These are phyloP conservation scores for Pseudoscleropodium purum DNA, from an alignment of 225 moss, liverwort and hornwort species.

Conservation along the genomic window DNA sequence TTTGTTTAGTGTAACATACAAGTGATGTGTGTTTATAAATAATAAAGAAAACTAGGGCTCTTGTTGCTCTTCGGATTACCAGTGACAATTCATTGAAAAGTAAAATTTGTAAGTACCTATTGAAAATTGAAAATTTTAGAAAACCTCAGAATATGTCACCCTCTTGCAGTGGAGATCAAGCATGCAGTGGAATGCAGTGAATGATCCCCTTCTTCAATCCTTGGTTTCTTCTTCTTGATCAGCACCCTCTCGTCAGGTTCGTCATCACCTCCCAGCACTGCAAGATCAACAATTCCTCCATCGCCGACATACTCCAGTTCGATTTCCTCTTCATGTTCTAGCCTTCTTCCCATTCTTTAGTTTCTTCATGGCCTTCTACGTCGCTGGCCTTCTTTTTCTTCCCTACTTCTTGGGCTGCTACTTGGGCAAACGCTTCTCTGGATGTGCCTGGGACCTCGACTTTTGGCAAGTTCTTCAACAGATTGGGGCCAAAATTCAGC, in stretches of 20 bases:
- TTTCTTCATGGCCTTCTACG: neutral
- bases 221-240: neutral
- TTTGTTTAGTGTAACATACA: too few relatives aligned
- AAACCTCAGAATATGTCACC: too few relatives aligned
- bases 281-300: neutral
- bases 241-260: conserved; percentile 10
- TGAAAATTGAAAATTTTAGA: too few relatives aligned
- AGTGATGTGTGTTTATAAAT: too few relatives aligned
- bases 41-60: too few relatives aligned
- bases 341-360: neutral
- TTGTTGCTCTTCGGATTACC: too few relatives aligned
- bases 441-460: neutral
- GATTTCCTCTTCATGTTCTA: neutral
- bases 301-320: conserved; percentile 1
- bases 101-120: too few relatives aligned
- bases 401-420: neutral
- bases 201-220: neutral
- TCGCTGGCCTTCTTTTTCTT: conserved; percentile 11
- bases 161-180: too few relatives aligned
- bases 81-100: too few relatives aligned
- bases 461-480: neutral
- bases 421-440: neutral
- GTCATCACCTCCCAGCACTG: neutral
- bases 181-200: neutral
- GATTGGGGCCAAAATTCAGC: conserved; percentile 35